Percentiles rank a stretch among this genome's conserved stretches.
phyloP scores from a whole-genome alignment of 2,329 filamentous ascomycete genomes.

The Fusarium brachygibbosum region DNA sequence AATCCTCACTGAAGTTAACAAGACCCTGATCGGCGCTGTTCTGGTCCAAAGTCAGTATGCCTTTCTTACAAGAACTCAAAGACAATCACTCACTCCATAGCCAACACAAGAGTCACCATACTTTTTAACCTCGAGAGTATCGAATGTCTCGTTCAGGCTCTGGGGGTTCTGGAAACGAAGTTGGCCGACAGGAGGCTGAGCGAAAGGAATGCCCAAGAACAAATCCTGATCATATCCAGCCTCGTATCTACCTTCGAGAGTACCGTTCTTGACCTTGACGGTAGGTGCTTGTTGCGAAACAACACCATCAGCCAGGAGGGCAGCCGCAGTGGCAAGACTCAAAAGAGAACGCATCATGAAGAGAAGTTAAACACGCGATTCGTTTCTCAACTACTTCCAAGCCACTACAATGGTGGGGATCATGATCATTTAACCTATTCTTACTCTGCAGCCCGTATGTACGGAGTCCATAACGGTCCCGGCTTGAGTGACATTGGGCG shows the following conservation, averaged over 20 bases:
- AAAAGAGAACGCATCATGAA: constrained; percentile 21
- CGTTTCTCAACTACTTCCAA: background rate
- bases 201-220: constrained; percentile 45
- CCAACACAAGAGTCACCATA: constrained; percentile 47
- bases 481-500: constrained; percentile 5
- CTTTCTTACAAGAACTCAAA: accelerated
- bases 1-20: constrained; percentile 40
- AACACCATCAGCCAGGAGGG: constrained; percentile 13
- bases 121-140: constrained; percentile 34
- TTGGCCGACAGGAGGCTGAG: constrained; percentile 36
- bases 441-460: background rate
- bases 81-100: constrained; percentile 31
- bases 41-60: constrained; percentile 1
- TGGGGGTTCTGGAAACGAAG: constrained; percentile 39
- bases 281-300: constrained; percentile 26
- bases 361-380: background rate
- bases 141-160: constrained; percentile 31
- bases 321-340: constrained; percentile 16
- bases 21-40: constrained; percentile 36
- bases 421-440: constrained; percentile 7
- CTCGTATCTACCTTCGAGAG: constrained; percentile 41
- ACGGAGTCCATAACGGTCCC: background rate
- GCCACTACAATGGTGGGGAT: background rate
- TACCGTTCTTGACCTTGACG: constrained; percentile 44
- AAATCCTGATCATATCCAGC: constrained; percentile 39